Evolutionary conservation across 495 filamentous ascomycete species (phyloP), one percentile per base, ranked within the genome.

Genomic region (Amniculicola lignicola): DNA sequence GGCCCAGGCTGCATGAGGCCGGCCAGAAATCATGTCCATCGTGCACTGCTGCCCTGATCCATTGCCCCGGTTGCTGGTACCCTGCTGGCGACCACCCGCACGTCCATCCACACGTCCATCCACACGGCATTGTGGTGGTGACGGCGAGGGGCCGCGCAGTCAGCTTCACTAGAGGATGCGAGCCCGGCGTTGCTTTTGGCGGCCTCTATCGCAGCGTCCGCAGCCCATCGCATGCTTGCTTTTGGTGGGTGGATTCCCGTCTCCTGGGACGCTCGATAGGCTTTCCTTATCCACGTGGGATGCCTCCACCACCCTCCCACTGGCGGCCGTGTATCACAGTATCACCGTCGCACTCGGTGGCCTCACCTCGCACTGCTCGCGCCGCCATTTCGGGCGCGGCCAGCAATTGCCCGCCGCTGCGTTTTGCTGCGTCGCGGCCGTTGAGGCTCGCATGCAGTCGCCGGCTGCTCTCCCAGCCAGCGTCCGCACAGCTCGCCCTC

Each of bases 241-340:
- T 60, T 61, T 54, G 29, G 41, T 35, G 9, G 25, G 25, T 19
- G 40, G 15, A 28, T 22, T 36, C 12, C 42, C 9, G 36, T 25
- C 23, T 46, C 45, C 16, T 40, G 9, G 35, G 35, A n/a, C 25
- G 22, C 10, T 46, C 57, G 28, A 62, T 58, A 63, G 53, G 47
- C 35, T 37, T 14, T 21, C 23, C 60, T 57, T 41, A 45, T 54
- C 60, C 60, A 63, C 60, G 60, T 63, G 60, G 60, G 60, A 61
- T 61, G 16, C 16, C 11, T 39, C 21, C n/a, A 15, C 29, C 42
- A 45, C 41, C 25, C 19, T 15, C 12, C 49, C 37, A 33, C 9
- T 33, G 29, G 29, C n/a, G 29, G 29, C n/a, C 29, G 29, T 33
- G n/a, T n/a, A n/a, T n/a, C n/a, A n/a, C n/a, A n/a, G n/a, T n/a